Evolutionary conservation across 805 yeast genomes (phyloP), one percentile per base, ranked within the genome.

Genomic region (Myxozyma nipponensis): DNA sequence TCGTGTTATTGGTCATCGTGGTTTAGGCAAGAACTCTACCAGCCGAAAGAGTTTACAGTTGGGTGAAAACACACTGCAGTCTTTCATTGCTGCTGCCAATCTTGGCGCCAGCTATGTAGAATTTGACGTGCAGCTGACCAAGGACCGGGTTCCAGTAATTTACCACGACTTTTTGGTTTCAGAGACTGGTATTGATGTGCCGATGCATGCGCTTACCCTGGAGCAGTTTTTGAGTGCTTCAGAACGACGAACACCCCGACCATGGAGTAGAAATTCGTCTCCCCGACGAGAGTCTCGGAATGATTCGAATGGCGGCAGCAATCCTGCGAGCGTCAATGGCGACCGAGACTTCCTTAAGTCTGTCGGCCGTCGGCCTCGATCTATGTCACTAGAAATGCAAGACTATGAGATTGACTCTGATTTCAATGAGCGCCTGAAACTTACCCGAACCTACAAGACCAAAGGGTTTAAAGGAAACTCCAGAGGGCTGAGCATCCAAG

Each of bases 31-130:
- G 72, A 91, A 91, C 69, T 76, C 78, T 45, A 76, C 81, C 50
- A 76, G 77, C 39, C 76, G 83, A 42, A 82, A 79, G 55, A 85
- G 95, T 2, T 75, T 91, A 62, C 98, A 91, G 68, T 75, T 91
- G 53, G 98, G 98, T 38, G 98, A 91, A 63, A 91, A 91, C 66
- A 91, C 98, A 0, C 84, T 91, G 19, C 96, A 91, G 62, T 86
- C 95, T 0, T 91, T 91, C 62, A 85, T 91, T 64, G 95, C 96
- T 10, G 98, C 98, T 0, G 95, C 97, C 0, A 88, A 95, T 1
- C 72, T 91, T 58, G 98, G 98, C 37, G 98, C 98, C 1, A 84
- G 95, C 2, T 91, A 91, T 63, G 97, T 91, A 46, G 98, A 91
- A 69, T 91, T 91, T 66, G 98, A 91, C 68, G 98, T 91, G 41